Evolutionary conservation across 2,329 filamentous ascomycete genomes (phyloP).

Genomic region (Ceratocystis cacaofunesta): DNA sequence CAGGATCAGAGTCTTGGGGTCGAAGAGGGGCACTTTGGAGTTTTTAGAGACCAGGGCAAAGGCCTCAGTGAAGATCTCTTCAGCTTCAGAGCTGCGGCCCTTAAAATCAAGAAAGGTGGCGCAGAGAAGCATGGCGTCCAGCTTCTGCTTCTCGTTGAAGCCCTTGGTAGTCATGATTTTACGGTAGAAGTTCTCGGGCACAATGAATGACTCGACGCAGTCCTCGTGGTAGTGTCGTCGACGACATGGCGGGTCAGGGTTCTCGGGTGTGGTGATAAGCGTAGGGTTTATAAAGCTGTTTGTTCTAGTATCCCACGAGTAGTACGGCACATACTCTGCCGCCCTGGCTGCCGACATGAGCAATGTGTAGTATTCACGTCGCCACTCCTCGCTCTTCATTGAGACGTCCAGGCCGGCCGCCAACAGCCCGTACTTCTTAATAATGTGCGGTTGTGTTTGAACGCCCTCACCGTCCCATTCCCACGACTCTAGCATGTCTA

Average conservation of each 20-base stretch:
- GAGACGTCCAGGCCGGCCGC: slow-evolving; percentile 47
- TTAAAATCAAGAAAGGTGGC: slow-evolving; percentile 78
- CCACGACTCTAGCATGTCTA: slow-evolving; percentile 13
- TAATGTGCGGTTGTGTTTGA: slow-evolving; percentile 8
- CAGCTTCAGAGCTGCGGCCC: slow-evolving; percentile 46
- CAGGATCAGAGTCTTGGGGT: slow-evolving; percentile 49
- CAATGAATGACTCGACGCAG: slow-evolving; percentile 51
- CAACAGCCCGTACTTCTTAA: slow-evolving; percentile 11
- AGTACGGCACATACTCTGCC: slow-evolving; percentile 69
- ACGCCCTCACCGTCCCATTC: slow-evolving; percentile 14
- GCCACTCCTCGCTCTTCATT: slow-evolving; percentile 68
- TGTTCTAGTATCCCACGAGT: slow-evolving; percentile 50
- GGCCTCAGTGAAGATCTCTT: slow-evolving; percentile 60
- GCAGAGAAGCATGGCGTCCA: slow-evolving; percentile 70
- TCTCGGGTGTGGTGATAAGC: slow-evolving; percentile 67
- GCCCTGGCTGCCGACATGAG: slow-evolving; percentile 63
- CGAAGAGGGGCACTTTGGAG: slow-evolving; percentile 30
- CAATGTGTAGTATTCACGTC: slow-evolving; percentile 69
- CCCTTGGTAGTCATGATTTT: slow-evolving; percentile 69
- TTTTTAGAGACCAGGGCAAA: slow-evolving; percentile 55
- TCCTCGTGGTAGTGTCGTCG: slow-evolving; percentile 52
- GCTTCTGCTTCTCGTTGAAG: slow-evolving; percentile 60
- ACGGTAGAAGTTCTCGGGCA: slow-evolving; percentile 65
- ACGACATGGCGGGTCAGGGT: slow-evolving; percentile 62
- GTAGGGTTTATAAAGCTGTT: slow-evolving; percentile 55